These are phyloP conservation scores for Colletotrichum australisinense DNA, from an alignment of 2,329 filamentous ascomycete species.

Conservation along the genomic window DNA sequence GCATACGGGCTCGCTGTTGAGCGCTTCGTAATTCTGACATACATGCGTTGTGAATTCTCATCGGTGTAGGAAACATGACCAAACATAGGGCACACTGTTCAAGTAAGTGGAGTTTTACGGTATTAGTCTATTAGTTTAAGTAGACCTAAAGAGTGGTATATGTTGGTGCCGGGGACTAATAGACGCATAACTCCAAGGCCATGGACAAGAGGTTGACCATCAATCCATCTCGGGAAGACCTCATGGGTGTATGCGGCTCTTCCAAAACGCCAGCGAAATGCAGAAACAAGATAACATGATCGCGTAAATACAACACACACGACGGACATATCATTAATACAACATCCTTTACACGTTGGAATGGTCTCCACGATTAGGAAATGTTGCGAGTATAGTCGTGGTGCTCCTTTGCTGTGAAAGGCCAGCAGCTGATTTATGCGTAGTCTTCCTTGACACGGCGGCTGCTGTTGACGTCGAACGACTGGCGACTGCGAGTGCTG, in stretches of 20 bases:
- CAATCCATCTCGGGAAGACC: too few relatives aligned
- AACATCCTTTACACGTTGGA: not conserved
- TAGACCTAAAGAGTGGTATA: not conserved
- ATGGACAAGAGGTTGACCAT: not conserved
- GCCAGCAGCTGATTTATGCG: slow-evolving; percentile 50
- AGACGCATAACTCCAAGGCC: not conserved
- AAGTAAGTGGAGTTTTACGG: not conserved
- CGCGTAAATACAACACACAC: not conserved
- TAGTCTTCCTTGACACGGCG: slow-evolving; percentile 79
- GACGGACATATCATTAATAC: not conserved
- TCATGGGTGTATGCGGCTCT: not conserved
- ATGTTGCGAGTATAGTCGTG: not conserved
- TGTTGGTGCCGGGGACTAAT: not conserved
- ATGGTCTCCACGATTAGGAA: not conserved
- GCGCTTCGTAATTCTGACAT: too few relatives aligned
- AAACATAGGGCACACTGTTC: too few relatives aligned
- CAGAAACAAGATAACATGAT: not conserved
- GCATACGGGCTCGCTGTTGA: too few relatives aligned
- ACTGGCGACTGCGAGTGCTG: slow-evolving; percentile 63
- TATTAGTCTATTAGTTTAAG: not conserved
- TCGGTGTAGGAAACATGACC: too few relatives aligned
- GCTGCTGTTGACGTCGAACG: slow-evolving; percentile 63
- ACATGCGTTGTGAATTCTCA: too few relatives aligned
- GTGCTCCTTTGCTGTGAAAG: not conserved
- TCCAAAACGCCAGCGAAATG: not conserved